Conservation (phyloP, 73 alveolate species). For the Symbiodinium pilosum region DNA sequence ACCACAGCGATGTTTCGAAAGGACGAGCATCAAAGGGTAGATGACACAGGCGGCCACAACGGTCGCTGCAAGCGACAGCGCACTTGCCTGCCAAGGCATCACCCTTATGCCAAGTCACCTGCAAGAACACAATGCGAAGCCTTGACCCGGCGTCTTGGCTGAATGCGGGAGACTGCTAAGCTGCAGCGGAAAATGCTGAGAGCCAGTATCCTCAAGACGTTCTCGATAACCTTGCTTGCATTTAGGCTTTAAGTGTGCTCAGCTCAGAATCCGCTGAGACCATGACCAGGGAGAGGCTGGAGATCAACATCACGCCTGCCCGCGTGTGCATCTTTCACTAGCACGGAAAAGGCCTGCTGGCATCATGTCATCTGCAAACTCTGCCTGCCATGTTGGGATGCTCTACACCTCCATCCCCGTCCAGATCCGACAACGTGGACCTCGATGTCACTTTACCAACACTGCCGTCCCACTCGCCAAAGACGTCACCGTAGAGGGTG, state of each 20-base stretch:
- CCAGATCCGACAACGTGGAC: background rate
- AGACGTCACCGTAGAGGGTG: constrained; percentile 54
- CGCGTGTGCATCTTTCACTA: background rate
- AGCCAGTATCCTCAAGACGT: constrained; percentile 33
- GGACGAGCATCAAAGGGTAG: constrained; percentile 21
- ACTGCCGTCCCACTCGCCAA: constrained; percentile 34
- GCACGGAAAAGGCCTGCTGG: background rate
- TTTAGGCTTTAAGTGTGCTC: too few relatives aligned
- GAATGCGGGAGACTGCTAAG: constrained; percentile 35
- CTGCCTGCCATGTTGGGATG: constrained; percentile 35
- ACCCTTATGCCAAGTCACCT: too few relatives aligned
- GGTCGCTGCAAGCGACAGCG: background rate
- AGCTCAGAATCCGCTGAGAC: too few relatives aligned
- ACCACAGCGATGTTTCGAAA: constrained; percentile 38
- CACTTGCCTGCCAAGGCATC: constrained; percentile 35
- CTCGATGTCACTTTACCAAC: background rate
- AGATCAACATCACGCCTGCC: constrained; percentile 36
- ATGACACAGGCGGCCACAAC: constrained; percentile 44
- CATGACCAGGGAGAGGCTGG: background rate
- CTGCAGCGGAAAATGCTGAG: constrained; percentile 32
- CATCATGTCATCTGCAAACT: background rate
- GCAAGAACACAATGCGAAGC: background rate
- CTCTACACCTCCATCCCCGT: background rate
- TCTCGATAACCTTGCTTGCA: too few relatives aligned
- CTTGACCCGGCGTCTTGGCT: constrained; percentile 28